Percentiles rank a stretch among this genome's conserved stretches.
Conservation (phyloP, 2,329 filamentous ascomycete genomes). For the Stagonosporopsis cucurbitacearum region DNA sequence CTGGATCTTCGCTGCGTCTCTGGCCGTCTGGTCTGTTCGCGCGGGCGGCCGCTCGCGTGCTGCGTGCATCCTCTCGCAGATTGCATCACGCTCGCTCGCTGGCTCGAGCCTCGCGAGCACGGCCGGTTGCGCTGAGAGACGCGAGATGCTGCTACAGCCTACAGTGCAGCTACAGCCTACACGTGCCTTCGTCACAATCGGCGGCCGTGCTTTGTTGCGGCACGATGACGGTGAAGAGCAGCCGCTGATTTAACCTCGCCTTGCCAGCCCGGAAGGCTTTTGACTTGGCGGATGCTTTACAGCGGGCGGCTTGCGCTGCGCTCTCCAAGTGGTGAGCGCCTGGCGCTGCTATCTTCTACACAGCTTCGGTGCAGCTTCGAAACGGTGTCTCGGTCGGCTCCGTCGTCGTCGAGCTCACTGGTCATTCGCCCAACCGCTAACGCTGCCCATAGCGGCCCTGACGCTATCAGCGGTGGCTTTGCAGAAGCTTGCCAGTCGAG, state of each 20-base stretch:
- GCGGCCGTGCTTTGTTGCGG: constrained; percentile 26
- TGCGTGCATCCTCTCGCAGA: constrained; percentile 28
- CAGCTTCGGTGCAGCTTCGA: constrained; percentile 46
- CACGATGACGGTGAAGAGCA: constrained; percentile 12
- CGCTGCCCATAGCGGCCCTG: constrained; percentile 25
- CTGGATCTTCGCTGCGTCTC: constrained; percentile 22
- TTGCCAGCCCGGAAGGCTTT: constrained; percentile 12
- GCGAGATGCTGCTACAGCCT: no score
- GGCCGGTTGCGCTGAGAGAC: constrained; percentile 7
- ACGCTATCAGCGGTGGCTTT: constrained; percentile 40
- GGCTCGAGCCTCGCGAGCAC: constrained; percentile 5
- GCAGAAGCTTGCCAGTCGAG: constrained; percentile 34
- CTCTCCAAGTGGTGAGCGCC: constrained; percentile 29
- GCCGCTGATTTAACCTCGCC: constrained; percentile 23
- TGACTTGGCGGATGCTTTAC: constrained; percentile 33
- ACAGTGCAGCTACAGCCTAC: no score
- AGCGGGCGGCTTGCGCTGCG: constrained; percentile 32
- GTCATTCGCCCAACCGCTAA: constrained; percentile 31
- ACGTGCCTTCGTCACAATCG: constrained; percentile 18
- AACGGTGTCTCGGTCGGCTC: constrained; percentile 46
- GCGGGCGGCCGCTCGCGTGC: constrained; percentile 31
- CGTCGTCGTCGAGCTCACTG: constrained; percentile 24
- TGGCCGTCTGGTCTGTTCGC: constrained; percentile 18
- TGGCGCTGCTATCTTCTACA: constrained; percentile 42
- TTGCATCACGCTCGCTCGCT: constrained; percentile 22